phyloP scores from a whole-genome alignment of 805 yeast genomes.

The Cyberlindnera xylosilytica region DNA sequence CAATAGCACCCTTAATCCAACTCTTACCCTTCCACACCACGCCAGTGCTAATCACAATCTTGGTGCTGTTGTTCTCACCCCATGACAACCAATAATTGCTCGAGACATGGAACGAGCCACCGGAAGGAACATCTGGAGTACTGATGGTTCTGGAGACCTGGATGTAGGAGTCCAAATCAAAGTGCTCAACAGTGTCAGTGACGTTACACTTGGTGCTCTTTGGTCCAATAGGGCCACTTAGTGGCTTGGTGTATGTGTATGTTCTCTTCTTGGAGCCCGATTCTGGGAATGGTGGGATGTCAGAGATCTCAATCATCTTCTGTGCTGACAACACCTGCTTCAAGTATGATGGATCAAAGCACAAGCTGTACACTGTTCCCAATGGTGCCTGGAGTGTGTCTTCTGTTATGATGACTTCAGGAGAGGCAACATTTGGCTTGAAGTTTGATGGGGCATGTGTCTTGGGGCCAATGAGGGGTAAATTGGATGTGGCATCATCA shows the following conservation, averaged over 20 bases:
- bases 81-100: slow-evolving; percentile 62
- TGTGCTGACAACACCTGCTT: slow-evolving; percentile 49
- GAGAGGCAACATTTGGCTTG: slow-evolving; percentile 41
- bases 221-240: slow-evolving; percentile 86
- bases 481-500: slow-evolving; percentile 20
- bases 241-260: slow-evolving; percentile 69
- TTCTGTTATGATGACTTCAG: slow-evolving; percentile 50
- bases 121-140: slow-evolving; percentile 96
- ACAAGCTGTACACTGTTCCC: slow-evolving; percentile 54
- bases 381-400: slow-evolving; percentile 58
- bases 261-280: slow-evolving; percentile 36
- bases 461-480: slow-evolving; percentile 34
- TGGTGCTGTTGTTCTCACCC: slow-evolving; percentile 55
- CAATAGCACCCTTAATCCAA: slow-evolving; percentile 74
- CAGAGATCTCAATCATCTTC: slow-evolving; percentile 56
- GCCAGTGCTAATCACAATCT: slow-evolving; percentile 49
- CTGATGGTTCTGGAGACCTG: slow-evolving; percentile 57
- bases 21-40: slow-evolving; percentile 74
- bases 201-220: slow-evolving; percentile 75
- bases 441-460: slow-evolving; percentile 44
- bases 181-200: slow-evolving; percentile 54
- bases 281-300: slow-evolving; percentile 39
- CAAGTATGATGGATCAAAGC: slow-evolving; percentile 54
- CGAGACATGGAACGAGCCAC: slow-evolving; percentile 60
- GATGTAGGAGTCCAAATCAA: slow-evolving; percentile 54